Evolutionary conservation across 331 rosid genomes (phyloP).

Genomic region (Pyrus hybrid): DNA sequence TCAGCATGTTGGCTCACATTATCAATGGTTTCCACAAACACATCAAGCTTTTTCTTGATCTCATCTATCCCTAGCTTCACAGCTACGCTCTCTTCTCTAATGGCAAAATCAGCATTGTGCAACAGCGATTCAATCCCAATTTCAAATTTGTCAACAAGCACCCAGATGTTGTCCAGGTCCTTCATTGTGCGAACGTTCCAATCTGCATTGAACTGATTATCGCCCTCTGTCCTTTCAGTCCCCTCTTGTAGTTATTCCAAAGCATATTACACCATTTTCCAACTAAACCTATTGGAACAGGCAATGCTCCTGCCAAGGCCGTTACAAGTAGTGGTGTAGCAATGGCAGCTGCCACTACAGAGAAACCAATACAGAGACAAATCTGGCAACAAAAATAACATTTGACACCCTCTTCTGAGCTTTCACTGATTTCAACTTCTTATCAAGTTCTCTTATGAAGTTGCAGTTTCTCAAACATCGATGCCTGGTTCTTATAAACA

Average conservation of each 20-base stretch:
- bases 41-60: constrained; percentile 63
- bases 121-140: constrained; percentile 37
- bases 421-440: constrained; percentile 55
- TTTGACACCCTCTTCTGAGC: constrained; percentile 54
- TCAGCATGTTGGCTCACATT: constrained; percentile 53
- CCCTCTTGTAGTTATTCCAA: constrained; percentile 34
- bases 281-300: constrained; percentile 63
- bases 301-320: constrained; percentile 42
- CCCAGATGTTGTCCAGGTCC: constrained; percentile 52
- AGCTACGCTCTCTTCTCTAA: constrained; percentile 45
- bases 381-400: constrained; percentile 50
- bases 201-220: constrained; percentile 54
- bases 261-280: constrained; percentile 83
- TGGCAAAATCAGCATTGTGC: constrained; percentile 51
- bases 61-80: constrained; percentile 59
- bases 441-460: constrained; percentile 56
- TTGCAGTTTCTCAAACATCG: constrained; percentile 49
- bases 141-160: constrained; percentile 40
- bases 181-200: constrained; percentile 33
- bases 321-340: constrained; percentile 72
- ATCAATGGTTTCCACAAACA: constrained; percentile 42
- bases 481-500: constrained; percentile 39
- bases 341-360: constrained; percentile 81
- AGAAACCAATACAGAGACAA: constrained; percentile 63
- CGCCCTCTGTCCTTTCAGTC: constrained; percentile 39